Percentiles rank a stretch among this genome's conserved stretches.
Conservation (phyloP, 352 stramenopile species). For the Pythium pyrilobum region DNA sequence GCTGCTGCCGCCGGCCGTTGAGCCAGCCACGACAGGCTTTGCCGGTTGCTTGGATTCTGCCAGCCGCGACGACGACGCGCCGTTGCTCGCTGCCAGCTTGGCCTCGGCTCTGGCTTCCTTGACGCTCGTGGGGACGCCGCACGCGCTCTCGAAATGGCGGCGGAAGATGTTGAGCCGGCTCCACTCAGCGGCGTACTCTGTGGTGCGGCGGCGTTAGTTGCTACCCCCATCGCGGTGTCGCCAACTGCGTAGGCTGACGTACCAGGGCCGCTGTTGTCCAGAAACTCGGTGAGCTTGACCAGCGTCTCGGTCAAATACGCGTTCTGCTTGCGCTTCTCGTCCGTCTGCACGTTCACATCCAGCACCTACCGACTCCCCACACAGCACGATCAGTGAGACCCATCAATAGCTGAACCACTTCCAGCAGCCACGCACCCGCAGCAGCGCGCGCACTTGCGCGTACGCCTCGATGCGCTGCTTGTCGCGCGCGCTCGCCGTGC, state of each 20-base stretch:
- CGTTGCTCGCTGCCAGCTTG: background rate
- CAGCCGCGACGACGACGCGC: background rate
- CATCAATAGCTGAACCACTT: no score
- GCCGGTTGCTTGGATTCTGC: constrained; percentile 10
- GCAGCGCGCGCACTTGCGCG: constrained; percentile 67
- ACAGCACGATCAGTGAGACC: no score
- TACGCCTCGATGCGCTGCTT: constrained; percentile 70
- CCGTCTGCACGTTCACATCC: constrained; percentile 66
- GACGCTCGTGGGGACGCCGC: constrained; percentile 46
- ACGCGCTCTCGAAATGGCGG: constrained; percentile 74
- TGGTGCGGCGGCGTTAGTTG: no score
- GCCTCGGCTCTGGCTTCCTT: constrained; percentile 25
- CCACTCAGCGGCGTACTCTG: constrained; percentile 67
- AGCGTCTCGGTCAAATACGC: constrained; percentile 57
- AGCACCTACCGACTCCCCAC: no score
- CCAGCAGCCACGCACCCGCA: constrained; percentile 31
- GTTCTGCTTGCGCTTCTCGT: constrained; percentile 59
- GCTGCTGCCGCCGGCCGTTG: background rate
- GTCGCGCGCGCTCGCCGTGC: constrained; percentile 31
- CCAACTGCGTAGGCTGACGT: background rate
- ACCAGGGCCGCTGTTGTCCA: constrained; percentile 62
- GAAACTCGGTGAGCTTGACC: constrained; percentile 50
- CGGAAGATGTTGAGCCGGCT: constrained; percentile 74
- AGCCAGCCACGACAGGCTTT: background rate
- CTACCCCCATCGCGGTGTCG: no score